These are phyloP conservation scores for Hypsizygus ulmarius DNA, from an alignment of 1,284 basidiomycete species.

Conservation along the genomic window DNA sequence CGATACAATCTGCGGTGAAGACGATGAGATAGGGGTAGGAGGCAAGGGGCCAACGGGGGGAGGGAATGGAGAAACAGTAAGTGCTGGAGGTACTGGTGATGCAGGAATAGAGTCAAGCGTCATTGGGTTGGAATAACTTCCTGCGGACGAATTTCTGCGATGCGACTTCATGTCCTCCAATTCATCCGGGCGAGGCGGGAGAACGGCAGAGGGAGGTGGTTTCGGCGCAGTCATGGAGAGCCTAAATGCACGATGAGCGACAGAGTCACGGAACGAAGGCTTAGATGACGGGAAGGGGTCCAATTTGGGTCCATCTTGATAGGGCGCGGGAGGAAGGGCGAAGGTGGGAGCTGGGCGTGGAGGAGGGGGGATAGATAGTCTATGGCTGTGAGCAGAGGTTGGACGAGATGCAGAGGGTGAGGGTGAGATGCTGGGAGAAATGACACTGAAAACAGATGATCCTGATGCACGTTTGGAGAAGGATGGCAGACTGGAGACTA, in stretches of 20 bases:
- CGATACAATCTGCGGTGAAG: slow-evolving; percentile 29
- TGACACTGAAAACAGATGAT: slow-evolving; percentile 50
- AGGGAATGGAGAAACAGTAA: slow-evolving; percentile 33
- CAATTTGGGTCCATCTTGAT: slow-evolving; percentile 26
- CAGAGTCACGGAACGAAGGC: slow-evolving; percentile 50
- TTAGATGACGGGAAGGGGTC: slow-evolving; percentile 33
- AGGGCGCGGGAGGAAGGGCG: slow-evolving; percentile 66
- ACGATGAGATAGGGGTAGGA: slow-evolving; percentile 35
- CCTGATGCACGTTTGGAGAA: slow-evolving; percentile 60
- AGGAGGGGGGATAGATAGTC: slow-evolving; percentile 62
- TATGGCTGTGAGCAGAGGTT: slow-evolving; percentile 47
- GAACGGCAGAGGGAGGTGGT: slow-evolving; percentile 51
- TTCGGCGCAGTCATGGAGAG: slow-evolving; percentile 62
- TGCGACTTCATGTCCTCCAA: slow-evolving; percentile 21
- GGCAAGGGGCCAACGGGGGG: slow-evolving; percentile 47
- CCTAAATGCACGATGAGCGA: slow-evolving; percentile 50
- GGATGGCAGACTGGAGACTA: slow-evolving; percentile 46
- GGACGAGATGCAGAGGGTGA: slow-evolving; percentile 34
- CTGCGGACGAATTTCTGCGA: slow-evolving; percentile 39
- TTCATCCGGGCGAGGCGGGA: slow-evolving; percentile 64
- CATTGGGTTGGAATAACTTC: slow-evolving; percentile 28
- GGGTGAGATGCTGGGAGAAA: slow-evolving; percentile 46
- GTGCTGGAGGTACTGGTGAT: slow-evolving; percentile 36
- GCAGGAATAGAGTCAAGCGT: slow-evolving; percentile 42
- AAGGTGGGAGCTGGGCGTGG: slow-evolving; percentile 60